Conservation (phyloP, 2,329 filamentous ascomycete species). For the Eurotiales sp. region DNA sequence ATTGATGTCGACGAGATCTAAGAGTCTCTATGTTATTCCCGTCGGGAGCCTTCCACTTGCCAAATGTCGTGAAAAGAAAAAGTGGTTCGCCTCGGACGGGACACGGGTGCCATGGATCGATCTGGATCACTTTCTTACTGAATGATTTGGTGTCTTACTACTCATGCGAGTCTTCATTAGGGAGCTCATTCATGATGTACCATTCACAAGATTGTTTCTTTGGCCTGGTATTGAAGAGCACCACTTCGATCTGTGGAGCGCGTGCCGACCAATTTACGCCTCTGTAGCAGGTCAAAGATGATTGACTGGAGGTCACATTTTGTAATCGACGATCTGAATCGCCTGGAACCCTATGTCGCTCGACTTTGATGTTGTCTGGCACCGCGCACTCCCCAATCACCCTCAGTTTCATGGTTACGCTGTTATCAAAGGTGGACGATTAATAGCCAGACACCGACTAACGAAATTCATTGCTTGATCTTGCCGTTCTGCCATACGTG, state of each 20-base stretch:
- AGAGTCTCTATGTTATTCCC: constrained; percentile 28
- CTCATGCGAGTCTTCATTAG: constrained; percentile 1
- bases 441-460: constrained; percentile 5
- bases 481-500: constrained; percentile 6
- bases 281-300: constrained; percentile 3
- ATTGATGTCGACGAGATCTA: constrained; percentile 96
- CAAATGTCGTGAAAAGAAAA: background rate
- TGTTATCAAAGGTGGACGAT: background rate
- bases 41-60: constrained; percentile 6
- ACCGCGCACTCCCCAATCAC: constrained; percentile 1
- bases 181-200: constrained; percentile 7
- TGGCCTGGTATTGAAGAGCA: constrained; percentile 9
- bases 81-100: constrained; percentile 11
- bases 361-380: constrained; percentile 7
- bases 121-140: constrained; percentile 11
- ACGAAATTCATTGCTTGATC: constrained; percentile 5
- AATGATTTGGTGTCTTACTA: constrained; percentile 7
- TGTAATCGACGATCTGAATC: constrained; percentile 3
- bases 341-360: background rate
- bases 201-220: constrained; percentile 10
- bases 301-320: constrained; percentile 1
- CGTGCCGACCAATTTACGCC: background rate
- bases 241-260: constrained; percentile 6
- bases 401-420: constrained; percentile 1
- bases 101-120: constrained; percentile 13